A percentile compares a stretch with the other conserved stretches of the same genome.
Conservation (phyloP, 2,329 filamentous ascomycete genomes). For the Anthostomella pinea region DNA sequence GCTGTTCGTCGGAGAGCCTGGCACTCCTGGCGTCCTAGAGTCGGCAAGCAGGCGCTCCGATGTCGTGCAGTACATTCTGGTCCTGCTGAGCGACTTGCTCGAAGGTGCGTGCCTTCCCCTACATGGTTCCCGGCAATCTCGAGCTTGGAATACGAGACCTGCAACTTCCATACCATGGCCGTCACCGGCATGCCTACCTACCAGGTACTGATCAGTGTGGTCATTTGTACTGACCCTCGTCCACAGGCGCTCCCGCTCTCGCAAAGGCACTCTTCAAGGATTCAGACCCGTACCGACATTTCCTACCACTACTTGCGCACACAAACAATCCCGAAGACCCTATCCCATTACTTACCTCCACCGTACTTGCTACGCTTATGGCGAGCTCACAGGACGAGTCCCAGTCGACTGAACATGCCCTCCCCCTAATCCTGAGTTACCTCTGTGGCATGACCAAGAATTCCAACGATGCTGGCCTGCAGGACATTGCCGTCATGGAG, state of each 20-base stretch:
- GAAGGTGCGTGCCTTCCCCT: slow-evolving; percentile 58
- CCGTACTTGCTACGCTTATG: slow-evolving; percentile 79
- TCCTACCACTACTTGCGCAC: slow-evolving; percentile 79
- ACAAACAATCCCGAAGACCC: slow-evolving; percentile 72
- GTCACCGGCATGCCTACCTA: no score
- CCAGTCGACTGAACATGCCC: slow-evolving; percentile 63
- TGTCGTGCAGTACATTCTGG: slow-evolving; percentile 92
- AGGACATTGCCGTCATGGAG: slow-evolving; percentile 92
- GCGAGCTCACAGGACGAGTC: slow-evolving; percentile 63
- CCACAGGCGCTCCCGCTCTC: slow-evolving; percentile 68
- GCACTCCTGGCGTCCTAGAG: slow-evolving; percentile 72
- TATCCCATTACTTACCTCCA: slow-evolving; percentile 85
- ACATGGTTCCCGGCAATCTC: no score
- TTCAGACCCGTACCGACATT: slow-evolving; percentile 74
- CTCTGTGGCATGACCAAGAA: slow-evolving; percentile 80
- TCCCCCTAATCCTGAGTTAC: slow-evolving; percentile 82
- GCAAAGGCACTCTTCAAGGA: slow-evolving; percentile 73
- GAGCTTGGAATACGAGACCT: no score
- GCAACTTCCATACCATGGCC: no score
- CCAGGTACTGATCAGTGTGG: no score
- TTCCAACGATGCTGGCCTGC: slow-evolving; percentile 75
- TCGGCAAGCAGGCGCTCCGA: slow-evolving; percentile 81
- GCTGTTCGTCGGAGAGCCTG: slow-evolving; percentile 75
- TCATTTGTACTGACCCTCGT: slow-evolving; percentile 47
- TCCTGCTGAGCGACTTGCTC: slow-evolving; percentile 82